Evolutionary conservation across 768 basidiomycete species (phyloP).

Genomic region (Phlegmacium glaucopus): DNA sequence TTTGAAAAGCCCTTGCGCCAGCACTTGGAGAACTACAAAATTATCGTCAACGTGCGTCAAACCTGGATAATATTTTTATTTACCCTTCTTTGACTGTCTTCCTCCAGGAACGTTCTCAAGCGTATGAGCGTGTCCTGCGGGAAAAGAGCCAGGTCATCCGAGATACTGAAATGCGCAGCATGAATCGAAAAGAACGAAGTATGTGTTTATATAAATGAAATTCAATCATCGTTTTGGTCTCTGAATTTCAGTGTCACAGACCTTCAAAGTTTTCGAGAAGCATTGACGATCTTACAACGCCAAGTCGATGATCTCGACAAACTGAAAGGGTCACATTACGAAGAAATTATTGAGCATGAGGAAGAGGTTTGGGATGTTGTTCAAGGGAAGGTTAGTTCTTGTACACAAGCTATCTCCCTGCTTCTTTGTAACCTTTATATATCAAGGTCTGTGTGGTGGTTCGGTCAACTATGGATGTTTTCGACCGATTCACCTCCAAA

Average conservation of each 20-base stretch:
- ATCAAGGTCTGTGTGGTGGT: conserved; percentile 74
- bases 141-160: conserved; percentile 85
- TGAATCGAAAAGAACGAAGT: conserved; percentile 88
- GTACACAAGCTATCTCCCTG: neutral
- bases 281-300: conserved; percentile 72
- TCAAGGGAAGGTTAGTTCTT: conserved; percentile 64
- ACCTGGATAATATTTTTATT: neutral
- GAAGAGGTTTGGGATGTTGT: conserved; percentile 96
- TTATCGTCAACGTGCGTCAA: conserved; percentile 57
- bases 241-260: conserved; percentile 42
- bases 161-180: conserved; percentile 78
- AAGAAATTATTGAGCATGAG: conserved; percentile 87
- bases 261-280: conserved; percentile 84
- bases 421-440: conserved; percentile 9
- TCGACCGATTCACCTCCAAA: conserved; percentile 83
- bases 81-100: conserved; percentile 1
- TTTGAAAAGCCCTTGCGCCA: conserved; percentile 90
- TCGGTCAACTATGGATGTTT: conserved; percentile 88
- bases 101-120: conserved; percentile 73
- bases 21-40: conserved; percentile 77
- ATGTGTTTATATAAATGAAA: conserved; percentile 23
- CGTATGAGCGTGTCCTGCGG: conserved; percentile 78
- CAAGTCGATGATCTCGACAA: conserved; percentile 92
- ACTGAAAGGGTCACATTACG: conserved; percentile 81
- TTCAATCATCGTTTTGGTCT: neutral